These are phyloP conservation scores for Cadophora malorum DNA, from an alignment of 2,329 filamentous ascomycete species.

Conservation along the genomic window DNA sequence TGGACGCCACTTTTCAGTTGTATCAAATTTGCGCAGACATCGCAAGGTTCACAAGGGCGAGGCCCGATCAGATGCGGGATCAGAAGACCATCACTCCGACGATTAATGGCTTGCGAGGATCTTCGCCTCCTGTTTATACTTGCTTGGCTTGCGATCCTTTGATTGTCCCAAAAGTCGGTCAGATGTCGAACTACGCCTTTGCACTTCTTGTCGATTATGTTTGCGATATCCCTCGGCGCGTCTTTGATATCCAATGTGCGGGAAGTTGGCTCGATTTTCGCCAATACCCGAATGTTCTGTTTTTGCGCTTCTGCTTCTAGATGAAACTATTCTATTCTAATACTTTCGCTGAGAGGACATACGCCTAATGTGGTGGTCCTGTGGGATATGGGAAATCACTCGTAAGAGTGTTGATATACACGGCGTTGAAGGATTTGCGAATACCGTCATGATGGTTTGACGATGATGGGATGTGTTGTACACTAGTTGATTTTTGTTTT, in stretches of 20 bases:
- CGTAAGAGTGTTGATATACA: slow-evolving; percentile 14
- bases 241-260: slow-evolving; percentile 24
- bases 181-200: slow-evolving; percentile 21
- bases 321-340: slow-evolving; percentile 28
- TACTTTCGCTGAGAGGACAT: slow-evolving; percentile 24
- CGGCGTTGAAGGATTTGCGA: slow-evolving; percentile 26
- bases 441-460: slow-evolving; percentile 7
- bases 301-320: slow-evolving; percentile 11
- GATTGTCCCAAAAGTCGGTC: slow-evolving; percentile 16
- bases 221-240: slow-evolving; percentile 34
- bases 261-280: slow-evolving; percentile 17
- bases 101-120: slow-evolving; percentile 41
- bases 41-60: slow-evolving; percentile 94
- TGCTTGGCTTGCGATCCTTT: slow-evolving; percentile 15
- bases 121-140: slow-evolving; percentile 18
- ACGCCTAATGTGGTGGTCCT: slow-evolving; percentile 20
- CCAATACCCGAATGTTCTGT: slow-evolving; percentile 16
- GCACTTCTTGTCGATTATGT: slow-evolving; percentile 24
- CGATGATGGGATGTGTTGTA: slow-evolving; percentile 13
- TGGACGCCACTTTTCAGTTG: slow-evolving; percentile 94
- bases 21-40: slow-evolving; percentile 92
- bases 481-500: slow-evolving; percentile 5
- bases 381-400: slow-evolving; percentile 20
- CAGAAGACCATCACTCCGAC: slow-evolving; percentile 64
- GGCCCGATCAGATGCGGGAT: slow-evolving; percentile 65